Base-by-base conservation (phyloP, 805 yeast genomes). In the Starmera quercuum region DNA sequence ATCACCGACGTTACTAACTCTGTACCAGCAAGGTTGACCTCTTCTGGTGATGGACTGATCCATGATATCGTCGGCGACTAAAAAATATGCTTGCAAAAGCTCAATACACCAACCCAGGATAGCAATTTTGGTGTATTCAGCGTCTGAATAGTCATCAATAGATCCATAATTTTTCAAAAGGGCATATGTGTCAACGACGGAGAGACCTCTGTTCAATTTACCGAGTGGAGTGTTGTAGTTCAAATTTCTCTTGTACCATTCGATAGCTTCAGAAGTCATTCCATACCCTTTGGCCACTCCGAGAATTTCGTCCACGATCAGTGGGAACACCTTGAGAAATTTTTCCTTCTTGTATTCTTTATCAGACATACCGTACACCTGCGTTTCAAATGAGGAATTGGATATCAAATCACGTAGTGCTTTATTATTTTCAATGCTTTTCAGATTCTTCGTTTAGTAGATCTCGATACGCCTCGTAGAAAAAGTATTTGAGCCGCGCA, bases 41-140 rank as follows among this genome's bases (percentile, higher is more conserved):
- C 98, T 81, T 71, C 98, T 83, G 27, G 98, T 92, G 59, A 85
- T 82, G 22, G 95, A 83, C 47, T 78, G 76, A 60, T 92, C 98
- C 98, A 92, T 92, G 78, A 92, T 92, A 58, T 92, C 98, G 59
- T 92, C 98, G 21, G 97, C 94, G 37, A 92, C 97, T 51, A 92
- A 71, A 70, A 92, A 92, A 59, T 85, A 92, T 2, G 97, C 97
- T 64, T 90, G 98, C 47, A 90, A 69, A 45, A 92, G 71, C 65
- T 92, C 98, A 47, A 92, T 77, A 48, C 86, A 71, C 98, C 98
- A 92, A 16, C 98, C 98, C 45, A 92, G 70, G 32, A 88, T 66
- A 8, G 97, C 92, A 25, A 85, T 83, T 51, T 78, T 80, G 58
- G 75, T 75, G 66, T 87, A 90, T 54, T 86, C 92, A 21, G 66